Conservation (phyloP, 2,329 filamentous ascomycete species). For the Pseudogymnoascus destructans region DNA sequence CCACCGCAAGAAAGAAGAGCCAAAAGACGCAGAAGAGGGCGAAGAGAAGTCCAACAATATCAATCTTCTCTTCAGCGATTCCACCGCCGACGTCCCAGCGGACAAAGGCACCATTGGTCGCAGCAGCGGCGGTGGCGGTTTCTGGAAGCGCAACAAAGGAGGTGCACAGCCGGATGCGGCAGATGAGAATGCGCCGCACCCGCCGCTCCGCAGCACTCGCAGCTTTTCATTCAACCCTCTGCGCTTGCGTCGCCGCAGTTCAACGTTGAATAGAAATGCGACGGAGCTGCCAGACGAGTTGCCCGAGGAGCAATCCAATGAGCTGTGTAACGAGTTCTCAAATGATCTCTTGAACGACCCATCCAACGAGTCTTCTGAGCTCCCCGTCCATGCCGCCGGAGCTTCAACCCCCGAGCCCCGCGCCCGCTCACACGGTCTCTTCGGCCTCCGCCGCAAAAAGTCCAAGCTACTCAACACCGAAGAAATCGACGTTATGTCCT, state of each 20-base stretch:
- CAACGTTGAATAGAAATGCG: background rate
- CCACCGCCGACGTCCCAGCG: background rate
- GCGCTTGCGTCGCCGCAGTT: constrained; percentile 24
- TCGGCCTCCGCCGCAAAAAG: background rate
- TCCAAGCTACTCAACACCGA: background rate
- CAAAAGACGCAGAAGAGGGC: background rate
- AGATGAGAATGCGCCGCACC: background rate
- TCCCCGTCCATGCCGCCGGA: background rate
- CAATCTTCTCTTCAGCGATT: background rate
- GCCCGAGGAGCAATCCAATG: background rate
- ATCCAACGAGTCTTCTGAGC: background rate
- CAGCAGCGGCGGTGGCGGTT: background rate
- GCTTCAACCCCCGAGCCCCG: background rate
- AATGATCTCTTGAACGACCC: background rate
- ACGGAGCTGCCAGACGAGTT: too few species aligned
- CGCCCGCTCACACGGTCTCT: background rate
- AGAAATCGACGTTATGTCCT: background rate
- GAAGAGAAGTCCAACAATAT: background rate
- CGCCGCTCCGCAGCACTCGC: background rate
- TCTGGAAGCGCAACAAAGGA: background rate
- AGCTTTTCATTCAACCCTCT: constrained; percentile 7
- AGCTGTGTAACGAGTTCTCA: constrained; percentile 11
- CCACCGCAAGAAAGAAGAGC: background rate
- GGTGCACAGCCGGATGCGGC: background rate
- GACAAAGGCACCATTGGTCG: background rate